These are phyloP conservation scores for Lachnellula arida DNA, from an alignment of 2,329 filamentous ascomycete genomes.

Conservation along the genomic window DNA sequence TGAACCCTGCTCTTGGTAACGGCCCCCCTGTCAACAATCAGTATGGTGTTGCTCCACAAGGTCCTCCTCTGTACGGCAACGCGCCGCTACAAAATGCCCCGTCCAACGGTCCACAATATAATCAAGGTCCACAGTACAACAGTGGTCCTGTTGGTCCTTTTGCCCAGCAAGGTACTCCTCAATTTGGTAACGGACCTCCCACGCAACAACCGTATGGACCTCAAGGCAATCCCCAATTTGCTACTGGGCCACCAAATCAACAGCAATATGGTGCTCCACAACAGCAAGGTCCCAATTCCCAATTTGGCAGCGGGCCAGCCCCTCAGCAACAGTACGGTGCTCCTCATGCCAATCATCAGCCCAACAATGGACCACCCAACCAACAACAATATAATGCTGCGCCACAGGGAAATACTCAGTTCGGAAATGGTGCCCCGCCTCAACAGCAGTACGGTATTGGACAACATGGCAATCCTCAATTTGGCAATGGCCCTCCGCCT, in stretches of 20 bases:
- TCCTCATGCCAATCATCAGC: background rate
- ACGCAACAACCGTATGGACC: background rate
- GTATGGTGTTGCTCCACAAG: slow-evolving; percentile 10
- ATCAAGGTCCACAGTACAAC: background rate
- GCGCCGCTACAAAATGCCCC: slow-evolving; percentile 7
- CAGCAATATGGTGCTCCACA: slow-evolving; percentile 5
- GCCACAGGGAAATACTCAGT: background rate
- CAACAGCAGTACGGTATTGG: slow-evolving; percentile 3
- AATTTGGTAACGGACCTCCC: background rate
- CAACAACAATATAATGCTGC: background rate
- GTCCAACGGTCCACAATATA: slow-evolving; percentile 3
- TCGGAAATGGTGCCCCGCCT: background rate
- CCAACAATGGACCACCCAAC: slow-evolving; percentile 1
- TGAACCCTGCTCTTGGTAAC: slow-evolving; percentile 4
- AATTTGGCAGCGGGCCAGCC: background rate
- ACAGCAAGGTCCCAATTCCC: slow-evolving; percentile 4
- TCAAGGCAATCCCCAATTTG: background rate
- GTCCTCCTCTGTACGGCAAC: slow-evolving; percentile 9
- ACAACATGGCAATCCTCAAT: slow-evolving; percentile 9
- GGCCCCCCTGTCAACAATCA: background rate
- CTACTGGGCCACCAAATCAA: background rate
- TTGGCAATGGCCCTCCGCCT: background rate
- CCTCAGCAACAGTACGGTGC: background rate
- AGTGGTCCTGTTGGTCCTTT: background rate
- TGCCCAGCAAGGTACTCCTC: background rate